A percentile compares a stretch with the other conserved stretches of the same genome.
Evolutionary conservation across 169 alveolate genomes (phyloP).

Genomic region (Cystoisospora suis): DNA sequence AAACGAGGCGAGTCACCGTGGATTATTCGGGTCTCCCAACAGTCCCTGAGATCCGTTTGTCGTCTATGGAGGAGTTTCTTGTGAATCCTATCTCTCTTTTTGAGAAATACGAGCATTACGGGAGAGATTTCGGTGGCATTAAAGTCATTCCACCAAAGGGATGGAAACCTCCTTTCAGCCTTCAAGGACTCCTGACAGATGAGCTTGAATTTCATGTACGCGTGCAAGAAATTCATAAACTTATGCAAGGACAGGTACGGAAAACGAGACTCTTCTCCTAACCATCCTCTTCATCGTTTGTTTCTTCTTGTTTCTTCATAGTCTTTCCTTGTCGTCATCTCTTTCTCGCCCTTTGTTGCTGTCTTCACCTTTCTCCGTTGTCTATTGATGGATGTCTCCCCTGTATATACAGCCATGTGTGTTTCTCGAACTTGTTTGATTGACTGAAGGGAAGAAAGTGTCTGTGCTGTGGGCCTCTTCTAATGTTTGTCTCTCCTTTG

Average conservation of each 20-base stretch:
- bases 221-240: constrained; percentile 75
- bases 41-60: constrained; percentile 31
- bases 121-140: constrained; percentile 82
- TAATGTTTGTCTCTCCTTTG: too few species aligned
- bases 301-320: not conserved
- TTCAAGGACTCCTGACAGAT: constrained; percentile 58
- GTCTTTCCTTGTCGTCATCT: not conserved
- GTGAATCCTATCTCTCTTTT: constrained; percentile 24
- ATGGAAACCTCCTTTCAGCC: constrained; percentile 76
- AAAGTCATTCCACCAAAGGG: constrained; percentile 82
- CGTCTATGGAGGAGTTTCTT: constrained; percentile 18
- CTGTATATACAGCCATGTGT: too few species aligned
- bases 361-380: too few species aligned
- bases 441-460: too few species aligned
- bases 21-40: constrained; percentile 51
- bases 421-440: too few species aligned
- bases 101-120: constrained; percentile 53
- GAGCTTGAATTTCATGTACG: constrained; percentile 78
- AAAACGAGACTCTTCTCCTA: too few species aligned
- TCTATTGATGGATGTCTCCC: too few species aligned
- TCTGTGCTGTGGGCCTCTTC: too few species aligned
- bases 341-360: too few species aligned
- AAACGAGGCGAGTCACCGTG: constrained; percentile 55
- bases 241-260: constrained; percentile 76
- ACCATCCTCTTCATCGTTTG: not conserved